Conservation (phyloP, 305 asterid genomes). For the Ajuga reptans region DNA sequence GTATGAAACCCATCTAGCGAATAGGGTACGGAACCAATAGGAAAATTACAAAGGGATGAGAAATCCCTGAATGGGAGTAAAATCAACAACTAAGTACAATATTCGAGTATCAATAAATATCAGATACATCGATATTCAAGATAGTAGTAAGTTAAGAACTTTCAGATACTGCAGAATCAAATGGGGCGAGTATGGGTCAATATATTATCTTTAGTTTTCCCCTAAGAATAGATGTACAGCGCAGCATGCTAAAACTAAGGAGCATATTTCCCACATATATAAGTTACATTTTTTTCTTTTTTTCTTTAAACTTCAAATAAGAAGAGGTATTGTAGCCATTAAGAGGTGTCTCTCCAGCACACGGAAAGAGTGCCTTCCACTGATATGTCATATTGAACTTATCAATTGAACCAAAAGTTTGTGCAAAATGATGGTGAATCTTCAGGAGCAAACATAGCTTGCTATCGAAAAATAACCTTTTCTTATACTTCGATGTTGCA, state of each 20-base stretch:
- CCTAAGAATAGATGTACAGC: not conserved
- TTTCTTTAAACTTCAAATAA: not conserved
- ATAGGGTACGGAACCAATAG: too few species aligned
- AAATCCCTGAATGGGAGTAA: too few species aligned
- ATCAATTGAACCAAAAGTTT: not conserved
- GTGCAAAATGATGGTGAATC: constrained; percentile 6
- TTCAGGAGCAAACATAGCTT: not conserved
- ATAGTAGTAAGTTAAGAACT: not conserved
- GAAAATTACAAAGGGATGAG: too few species aligned
- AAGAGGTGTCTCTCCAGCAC: not conserved
- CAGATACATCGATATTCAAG: too few species aligned
- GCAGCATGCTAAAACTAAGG: not conserved
- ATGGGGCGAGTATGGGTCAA: not conserved
- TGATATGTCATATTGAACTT: not conserved
- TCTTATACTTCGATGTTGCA: not conserved
- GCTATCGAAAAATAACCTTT: not conserved
- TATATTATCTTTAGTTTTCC: constrained; percentile 1
- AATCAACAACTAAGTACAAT: too few species aligned
- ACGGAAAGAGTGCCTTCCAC: not conserved
- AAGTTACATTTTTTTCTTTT: not conserved
- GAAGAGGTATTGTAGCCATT: not conserved
- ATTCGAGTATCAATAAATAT: too few species aligned
- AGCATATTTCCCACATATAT: not conserved
- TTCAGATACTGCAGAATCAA: constrained; percentile 6
- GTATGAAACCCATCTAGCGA: too few species aligned